Evolutionary conservation across 2,329 filamentous ascomycete genomes (phyloP), one percentile per base, ranked within the genome.

Genomic region (Neophaeococcomyces mojaviensis): DNA sequence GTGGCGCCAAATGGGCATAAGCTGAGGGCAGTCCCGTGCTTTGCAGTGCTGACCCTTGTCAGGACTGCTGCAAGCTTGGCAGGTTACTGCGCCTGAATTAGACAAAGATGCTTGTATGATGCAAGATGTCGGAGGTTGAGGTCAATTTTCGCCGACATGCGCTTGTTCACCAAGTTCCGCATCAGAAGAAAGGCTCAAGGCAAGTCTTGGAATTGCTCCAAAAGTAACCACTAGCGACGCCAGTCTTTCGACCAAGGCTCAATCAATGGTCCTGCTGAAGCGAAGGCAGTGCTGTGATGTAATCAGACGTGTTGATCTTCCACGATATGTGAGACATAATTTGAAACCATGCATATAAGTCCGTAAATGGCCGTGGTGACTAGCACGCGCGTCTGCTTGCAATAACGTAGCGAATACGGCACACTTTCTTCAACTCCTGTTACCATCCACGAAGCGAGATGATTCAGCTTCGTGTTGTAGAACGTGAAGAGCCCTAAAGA

Each of bases 1-100:
- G 33, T 44, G 41, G 41, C 41, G 32, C 20, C 41, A 20, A 37
- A 34, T 35, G 4, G 41, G 41, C 41, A 36, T 44, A 44, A 44
- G 41, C 32, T 24, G 18, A 30, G 22, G 18, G 13, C 12, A 39
- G 16, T 16, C 6, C n/a, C 19, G 12, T 39, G 22, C 37, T 12
- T 39, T 18, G 19, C 15, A 10, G 37, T 28, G 22, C 7, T 39
- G 37, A 20, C 22, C 22, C 10, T 37, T 20, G 20, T 12, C n/a
- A 12, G 12, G 3, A 20, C 37, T 26, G 37, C 8, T 5, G 4
- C 15, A 24, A 13, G 12, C n/a, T 13, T 26, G 37, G 19, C 37
- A 39, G 37, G 37, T 18, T 20, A n/a, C 37, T n/a, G 37, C 20
- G 37, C 37, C 37, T 39, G 20, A 7, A 39, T 39, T 13, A 7